These are phyloP conservation scores for Lentinula boryana DNA, from an alignment of 768 basidiomycete genomes.

Conservation along the genomic window DNA sequence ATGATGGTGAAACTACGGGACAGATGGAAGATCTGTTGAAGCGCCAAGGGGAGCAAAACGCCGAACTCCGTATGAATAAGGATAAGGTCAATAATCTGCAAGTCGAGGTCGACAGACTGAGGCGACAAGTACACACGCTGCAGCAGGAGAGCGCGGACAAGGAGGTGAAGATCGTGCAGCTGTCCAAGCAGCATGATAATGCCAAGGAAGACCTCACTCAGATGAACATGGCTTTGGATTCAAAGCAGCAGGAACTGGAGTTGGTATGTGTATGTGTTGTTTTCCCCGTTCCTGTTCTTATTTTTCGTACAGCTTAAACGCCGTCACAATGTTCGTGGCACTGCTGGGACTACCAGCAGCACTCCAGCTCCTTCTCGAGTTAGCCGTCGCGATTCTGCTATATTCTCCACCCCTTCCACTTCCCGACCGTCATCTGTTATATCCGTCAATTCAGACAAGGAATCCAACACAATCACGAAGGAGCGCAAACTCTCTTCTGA, in stretches of 20 bases:
- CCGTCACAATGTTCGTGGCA: constrained; percentile 48
- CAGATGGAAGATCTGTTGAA: constrained; percentile 45
- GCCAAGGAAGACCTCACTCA: constrained; percentile 75
- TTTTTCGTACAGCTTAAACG: constrained; percentile 50
- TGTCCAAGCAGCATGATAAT: constrained; percentile 58
- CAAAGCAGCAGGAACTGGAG: constrained; percentile 93
- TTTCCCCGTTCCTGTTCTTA: not conserved
- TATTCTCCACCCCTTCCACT: constrained; percentile 48
- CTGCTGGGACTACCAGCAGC: constrained; percentile 52
- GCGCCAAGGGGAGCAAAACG: constrained; percentile 51
- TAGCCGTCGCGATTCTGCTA: constrained; percentile 47
- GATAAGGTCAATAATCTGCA: constrained; percentile 35
- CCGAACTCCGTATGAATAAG: constrained; percentile 39
- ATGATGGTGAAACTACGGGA: constrained; percentile 38
- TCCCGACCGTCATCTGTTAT: constrained; percentile 51
- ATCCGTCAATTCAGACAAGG: constrained; percentile 39
- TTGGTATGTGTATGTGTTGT: constrained; percentile 45
- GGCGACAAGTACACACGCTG: constrained; percentile 60
- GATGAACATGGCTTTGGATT: constrained; percentile 88
- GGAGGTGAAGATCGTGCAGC: constrained; percentile 72
- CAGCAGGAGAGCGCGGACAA: constrained; percentile 81
- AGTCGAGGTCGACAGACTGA: constrained; percentile 39
- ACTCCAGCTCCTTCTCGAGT: constrained; percentile 28
- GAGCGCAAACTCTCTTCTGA: constrained; percentile 33
- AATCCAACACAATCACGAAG: constrained; percentile 18